These are phyloP conservation scores for Trypanosoma melophagium DNA, from an alignment of 208 protist genomes.

Conservation along the genomic window DNA sequence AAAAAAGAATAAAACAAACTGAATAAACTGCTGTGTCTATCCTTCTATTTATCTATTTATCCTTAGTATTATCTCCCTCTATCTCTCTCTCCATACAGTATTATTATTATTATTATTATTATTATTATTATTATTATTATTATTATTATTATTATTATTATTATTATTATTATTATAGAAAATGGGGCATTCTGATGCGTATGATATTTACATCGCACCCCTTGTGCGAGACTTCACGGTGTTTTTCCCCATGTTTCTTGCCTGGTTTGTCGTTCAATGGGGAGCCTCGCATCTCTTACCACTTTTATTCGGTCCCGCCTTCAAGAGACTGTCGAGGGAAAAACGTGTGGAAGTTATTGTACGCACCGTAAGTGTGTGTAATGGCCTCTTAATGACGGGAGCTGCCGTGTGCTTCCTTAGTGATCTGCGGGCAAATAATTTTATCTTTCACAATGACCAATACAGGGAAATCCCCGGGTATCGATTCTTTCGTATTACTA, in stretches of 20 bases:
- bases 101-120: too few species aligned
- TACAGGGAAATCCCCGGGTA: conserved; percentile 64
- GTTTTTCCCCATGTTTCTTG: conserved; percentile 51
- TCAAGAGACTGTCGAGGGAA: conserved; percentile 27
- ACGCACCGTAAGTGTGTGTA: conserved; percentile 61
- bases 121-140: too few species aligned
- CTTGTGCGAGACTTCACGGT: conserved; percentile 52
- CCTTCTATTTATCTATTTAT: background rate
- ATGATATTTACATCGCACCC: conserved; percentile 68
- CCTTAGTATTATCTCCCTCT: too few species aligned
- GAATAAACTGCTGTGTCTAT: background rate
- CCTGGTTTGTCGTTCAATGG: conserved; percentile 64
- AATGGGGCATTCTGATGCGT: conserved; percentile 47
- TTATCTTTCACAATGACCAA: conserved; percentile 35
- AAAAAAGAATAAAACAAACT: background rate
- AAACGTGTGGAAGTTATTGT: conserved; percentile 65
- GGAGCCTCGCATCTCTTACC: conserved; percentile 32
- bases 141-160: too few species aligned
- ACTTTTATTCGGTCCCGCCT: conserved; percentile 34
- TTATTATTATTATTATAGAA: background rate
- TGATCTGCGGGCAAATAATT: conserved; percentile 35
- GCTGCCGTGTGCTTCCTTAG: conserved; percentile 60
- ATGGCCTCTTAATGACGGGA: conserved; percentile 68
- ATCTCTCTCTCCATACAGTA: too few species aligned
- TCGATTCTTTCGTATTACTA: conserved; percentile 63